A percentile compares a stretch with the other conserved stretches of the same genome.
phyloP scores from a whole-genome alignment of 2,329 filamentous ascomycete genomes.

The Cladosporium velox region DNA sequence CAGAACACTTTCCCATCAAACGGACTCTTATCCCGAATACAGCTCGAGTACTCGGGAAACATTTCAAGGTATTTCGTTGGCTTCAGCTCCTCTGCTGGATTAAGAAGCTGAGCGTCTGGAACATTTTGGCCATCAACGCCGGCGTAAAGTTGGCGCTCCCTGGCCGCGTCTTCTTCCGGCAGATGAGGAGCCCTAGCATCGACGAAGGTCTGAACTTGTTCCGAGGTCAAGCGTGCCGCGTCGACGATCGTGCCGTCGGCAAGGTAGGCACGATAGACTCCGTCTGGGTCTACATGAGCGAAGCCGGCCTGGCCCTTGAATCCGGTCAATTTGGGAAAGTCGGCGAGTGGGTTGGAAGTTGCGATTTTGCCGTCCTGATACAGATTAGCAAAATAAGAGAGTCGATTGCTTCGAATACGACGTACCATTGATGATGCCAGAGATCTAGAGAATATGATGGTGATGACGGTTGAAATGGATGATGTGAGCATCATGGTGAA shows the following conservation, averaged over 20 bases:
- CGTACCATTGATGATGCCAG: too few species aligned
- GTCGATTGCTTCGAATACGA: too few species aligned
- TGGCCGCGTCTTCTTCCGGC: background rate
- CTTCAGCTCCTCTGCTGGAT: background rate
- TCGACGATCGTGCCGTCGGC: background rate
- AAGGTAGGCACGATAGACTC: conserved; percentile 15
- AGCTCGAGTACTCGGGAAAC: background rate
- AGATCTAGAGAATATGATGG: too few species aligned
- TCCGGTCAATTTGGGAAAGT: background rate
- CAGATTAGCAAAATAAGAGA: too few species aligned
- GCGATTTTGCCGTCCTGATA: background rate
- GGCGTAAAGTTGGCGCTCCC: background rate
- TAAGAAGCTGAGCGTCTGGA: background rate
- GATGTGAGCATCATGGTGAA: too few species aligned
- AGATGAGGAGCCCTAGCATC: background rate
- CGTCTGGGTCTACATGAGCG: background rate
- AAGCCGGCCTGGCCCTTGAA: background rate
- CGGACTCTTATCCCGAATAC: background rate
- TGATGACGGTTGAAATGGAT: too few species aligned
- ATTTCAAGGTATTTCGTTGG: background rate
- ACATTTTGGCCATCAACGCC: background rate
- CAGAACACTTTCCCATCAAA: background rate
- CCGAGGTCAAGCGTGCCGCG: conserved; percentile 2
- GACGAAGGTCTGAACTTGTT: background rate
- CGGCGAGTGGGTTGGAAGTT: background rate